Evolutionary conservation across 1,284 basidiomycete species (phyloP).

Genomic region (Ceratobasidium sp.): DNA sequence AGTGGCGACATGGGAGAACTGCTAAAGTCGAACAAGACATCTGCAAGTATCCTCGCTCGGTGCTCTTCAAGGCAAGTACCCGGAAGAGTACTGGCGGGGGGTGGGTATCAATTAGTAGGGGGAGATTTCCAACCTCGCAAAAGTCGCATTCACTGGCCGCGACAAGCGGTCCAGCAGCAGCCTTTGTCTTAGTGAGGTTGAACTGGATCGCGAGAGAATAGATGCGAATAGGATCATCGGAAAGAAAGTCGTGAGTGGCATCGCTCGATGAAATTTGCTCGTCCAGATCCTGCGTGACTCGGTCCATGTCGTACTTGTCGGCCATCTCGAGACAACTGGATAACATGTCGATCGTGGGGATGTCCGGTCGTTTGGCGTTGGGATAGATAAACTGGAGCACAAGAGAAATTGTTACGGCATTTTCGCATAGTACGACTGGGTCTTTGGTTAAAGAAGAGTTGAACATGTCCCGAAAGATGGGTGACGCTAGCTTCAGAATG

Average conservation of each 20-base stretch:
- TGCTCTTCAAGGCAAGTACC: not conserved
- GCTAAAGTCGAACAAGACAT: constrained; percentile 12
- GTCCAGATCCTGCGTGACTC: not conserved
- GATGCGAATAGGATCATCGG: constrained; percentile 6
- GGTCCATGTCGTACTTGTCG: constrained; percentile 1
- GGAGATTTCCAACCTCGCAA: not conserved
- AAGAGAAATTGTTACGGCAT: constrained; percentile 6
- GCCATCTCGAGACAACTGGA: not conserved
- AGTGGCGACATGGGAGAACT: not conserved
- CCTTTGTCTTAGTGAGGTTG: constrained; percentile 1
- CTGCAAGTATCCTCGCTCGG: constrained; percentile 13
- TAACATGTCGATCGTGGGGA: not conserved
- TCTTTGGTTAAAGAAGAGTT: not conserved
- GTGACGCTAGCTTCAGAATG: constrained; percentile 44
- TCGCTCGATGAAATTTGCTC: not conserved
- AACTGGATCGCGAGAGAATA: constrained; percentile 3
- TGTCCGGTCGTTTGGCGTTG: not conserved
- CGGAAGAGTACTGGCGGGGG: not conserved
- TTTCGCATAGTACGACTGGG: not conserved
- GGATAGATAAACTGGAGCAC: constrained; percentile 32
- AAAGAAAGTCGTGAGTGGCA: not conserved
- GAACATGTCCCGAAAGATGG: constrained; percentile 46
- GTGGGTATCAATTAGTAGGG: not conserved
- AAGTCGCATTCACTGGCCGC: not conserved
- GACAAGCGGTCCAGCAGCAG: not conserved